Base-by-base conservation (phyloP, 2,329 filamentous ascomycete genomes). In the Botrytis medusae region DNA sequence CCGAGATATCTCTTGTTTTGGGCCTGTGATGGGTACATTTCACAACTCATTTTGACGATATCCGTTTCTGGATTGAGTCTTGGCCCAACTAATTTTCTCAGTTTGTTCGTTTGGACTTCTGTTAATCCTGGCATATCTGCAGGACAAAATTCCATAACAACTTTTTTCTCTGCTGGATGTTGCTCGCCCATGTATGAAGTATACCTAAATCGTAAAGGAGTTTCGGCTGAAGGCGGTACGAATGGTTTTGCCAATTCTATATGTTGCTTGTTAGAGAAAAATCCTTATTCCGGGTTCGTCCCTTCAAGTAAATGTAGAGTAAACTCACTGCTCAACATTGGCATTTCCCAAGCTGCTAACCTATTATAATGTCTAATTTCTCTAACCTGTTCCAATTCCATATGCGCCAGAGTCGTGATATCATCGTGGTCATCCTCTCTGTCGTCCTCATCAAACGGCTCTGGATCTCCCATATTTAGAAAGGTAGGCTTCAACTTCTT, bases 1-100 rank as follows among this genome's bases (percentile, higher is more conserved):
- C 90, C 92, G 34, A 99, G 87, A 82, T 96, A 96, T n/a, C 93
- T 90, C 87, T 98, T 99, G 86, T 99, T 99, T 85, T 98, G 95
- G 29, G 95, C 93, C 81, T 94, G 92, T 72, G 95, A 93, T 81
- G 93, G 90, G 82, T 92, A 97, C 81, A 91, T 90, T 83, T 98
- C 96, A 84, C 92, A 93, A 81, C 92, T 94, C 88, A 99, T 97
- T 84, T 93, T 94, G 79, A 98, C 86, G 74, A 93, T 85, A 78
- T 94, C 90, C 72, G 87, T 94, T 78, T 91, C 87, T 0, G 95
- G 95, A 85, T 98, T 96, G 87, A 94, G 98, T 77, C 96, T 91
- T 25, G 90, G 82, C 1, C 96, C 97, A 32, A 89, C 90, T 62
- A 99, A 87, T 85, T 98, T 98, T 83, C 92, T 92, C 75, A 99